Base-by-base conservation (phyloP, 1,284 basidiomycete genomes). In the Cutaneotrichosporon curvatum region DNA sequence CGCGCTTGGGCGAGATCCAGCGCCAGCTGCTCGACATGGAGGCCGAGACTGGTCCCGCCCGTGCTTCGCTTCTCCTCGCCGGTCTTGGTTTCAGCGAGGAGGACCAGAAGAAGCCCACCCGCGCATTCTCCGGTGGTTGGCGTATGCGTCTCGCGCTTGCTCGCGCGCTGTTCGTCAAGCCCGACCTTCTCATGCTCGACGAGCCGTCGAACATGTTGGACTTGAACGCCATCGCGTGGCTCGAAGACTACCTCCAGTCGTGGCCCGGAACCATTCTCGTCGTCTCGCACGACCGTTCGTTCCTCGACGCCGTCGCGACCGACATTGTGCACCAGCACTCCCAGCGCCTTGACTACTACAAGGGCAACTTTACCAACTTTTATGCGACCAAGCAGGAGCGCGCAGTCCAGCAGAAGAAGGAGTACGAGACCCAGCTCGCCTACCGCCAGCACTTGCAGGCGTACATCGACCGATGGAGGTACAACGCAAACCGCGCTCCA, bases 331-430 rank as follows among this genome's bases (percentile, higher is more conserved):
- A 97, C 70, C 90, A 96, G 74, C 94, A 98, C 72, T 92, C 87
- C 2, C 85, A 81, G 53, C 80, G 95, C 43, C 78, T 99, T 20
- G 94, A 98, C 70, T 97, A 97, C 56, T 73, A 62, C 72, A 94
- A 76, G 61, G 77, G 92, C 59, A 97, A 98, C 75, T 99, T 98
- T 72, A 84, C 87, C 1, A 90, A 97, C 66, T 98, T 99, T 79
- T 97, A 99, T 70, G 92, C 94, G 4, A 99, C 95, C 20, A 94
- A 96, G 71, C 87, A 85, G 10, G 95, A 99, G 67, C 84, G 95
- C 23, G 84, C 90, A 53, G 82, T 83, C 54, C 92, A 94, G 64
- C 77, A 95, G 68, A 81, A 81, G 56, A 90, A 90, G 71, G 91
- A 96, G 70, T 96, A 95, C 68, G 94, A 98, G 45, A 79, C 91